phyloP scores from a whole-genome alignment of 129 eudicot species.

The Dittrichia graveolens region DNA sequence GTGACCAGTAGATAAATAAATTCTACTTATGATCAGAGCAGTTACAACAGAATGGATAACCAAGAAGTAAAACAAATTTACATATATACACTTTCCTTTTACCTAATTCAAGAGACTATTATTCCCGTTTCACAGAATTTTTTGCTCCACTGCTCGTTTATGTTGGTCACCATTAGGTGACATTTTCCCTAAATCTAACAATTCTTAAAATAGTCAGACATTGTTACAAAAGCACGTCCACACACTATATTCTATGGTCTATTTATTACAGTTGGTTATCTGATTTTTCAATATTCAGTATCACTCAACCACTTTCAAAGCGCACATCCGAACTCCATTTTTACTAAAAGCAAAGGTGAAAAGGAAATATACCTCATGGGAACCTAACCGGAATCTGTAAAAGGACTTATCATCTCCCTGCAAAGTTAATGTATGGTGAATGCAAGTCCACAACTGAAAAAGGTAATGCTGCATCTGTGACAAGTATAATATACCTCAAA shows the following conservation, averaged over 20 bases:
- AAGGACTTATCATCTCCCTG: constrained; percentile 95
- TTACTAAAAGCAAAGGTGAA: constrained; percentile 5
- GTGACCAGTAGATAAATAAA: neutral
- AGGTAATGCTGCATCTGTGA: neutral
- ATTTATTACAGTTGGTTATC: neutral
- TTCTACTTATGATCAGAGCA: neutral
- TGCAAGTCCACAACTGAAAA: constrained; percentile 1
- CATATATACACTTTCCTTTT: neutral
- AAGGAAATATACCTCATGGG: constrained; percentile 62
- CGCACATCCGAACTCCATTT: neutral
- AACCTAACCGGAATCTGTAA: constrained; percentile 87
- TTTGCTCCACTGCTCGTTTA: neutral
- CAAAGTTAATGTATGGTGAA: constrained; percentile 21
- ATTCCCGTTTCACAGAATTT: neutral
- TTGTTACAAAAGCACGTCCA: constrained; percentile 11
- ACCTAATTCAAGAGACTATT: neutral
- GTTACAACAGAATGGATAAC: neutral
- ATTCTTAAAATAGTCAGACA: neutral
- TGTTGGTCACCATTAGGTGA: no score
- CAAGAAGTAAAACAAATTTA: neutral
- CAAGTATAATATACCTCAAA: constrained; percentile 67
- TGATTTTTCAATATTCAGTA: neutral
- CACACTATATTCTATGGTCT: neutral
- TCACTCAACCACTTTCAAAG: neutral
- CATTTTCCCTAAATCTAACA: neutral